Evolutionary conservation across 129 eudicot genomes (phyloP).

Genomic region (Glebionis coronaria): DNA sequence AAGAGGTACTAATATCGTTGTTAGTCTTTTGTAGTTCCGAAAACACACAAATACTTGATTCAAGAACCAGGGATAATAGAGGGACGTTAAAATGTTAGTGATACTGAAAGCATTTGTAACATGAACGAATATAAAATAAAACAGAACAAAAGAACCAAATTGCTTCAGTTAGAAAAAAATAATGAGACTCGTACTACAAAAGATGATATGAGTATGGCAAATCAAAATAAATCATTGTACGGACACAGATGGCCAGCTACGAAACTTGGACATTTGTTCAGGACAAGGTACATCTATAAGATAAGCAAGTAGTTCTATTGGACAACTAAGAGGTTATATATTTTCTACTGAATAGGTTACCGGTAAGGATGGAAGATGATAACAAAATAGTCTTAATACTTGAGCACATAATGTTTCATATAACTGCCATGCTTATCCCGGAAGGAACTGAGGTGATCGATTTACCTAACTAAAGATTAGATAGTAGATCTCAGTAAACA

Average conservation of each 20-base stretch:
- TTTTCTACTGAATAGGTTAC: neutral
- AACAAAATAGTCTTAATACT: constrained; percentile 13
- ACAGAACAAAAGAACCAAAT: neutral
- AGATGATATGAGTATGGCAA: constrained; percentile 11
- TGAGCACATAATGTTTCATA: constrained; percentile 3
- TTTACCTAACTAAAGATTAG: constrained; percentile 25
- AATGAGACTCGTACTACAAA: neutral
- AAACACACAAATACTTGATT: too few relatives aligned
- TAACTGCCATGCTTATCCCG: constrained; percentile 24
- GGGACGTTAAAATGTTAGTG: too few relatives aligned
- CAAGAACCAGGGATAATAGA: too few relatives aligned
- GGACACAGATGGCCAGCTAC: constrained; percentile 38
- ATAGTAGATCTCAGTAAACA: constrained; percentile 22
- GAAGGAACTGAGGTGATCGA: constrained; percentile 3
- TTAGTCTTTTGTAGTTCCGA: too few relatives aligned
- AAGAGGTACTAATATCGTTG: too few relatives aligned
- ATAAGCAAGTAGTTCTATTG: constrained; percentile 14
- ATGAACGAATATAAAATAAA: neutral
- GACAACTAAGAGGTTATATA: constrained; percentile 5
- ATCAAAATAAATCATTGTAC: constrained; percentile 40
- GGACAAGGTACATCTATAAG: constrained; percentile 32
- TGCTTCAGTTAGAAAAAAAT: neutral
- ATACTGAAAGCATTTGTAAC: too few relatives aligned
- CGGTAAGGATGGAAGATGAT: neutral
- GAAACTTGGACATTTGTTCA: constrained; percentile 37